A percentile compares a stretch with the other conserved stretches of the same genome.
These are phyloP conservation scores for Crucihimalaya himalaica DNA, from an alignment of 345 rosid species.

Conservation along the genomic window DNA sequence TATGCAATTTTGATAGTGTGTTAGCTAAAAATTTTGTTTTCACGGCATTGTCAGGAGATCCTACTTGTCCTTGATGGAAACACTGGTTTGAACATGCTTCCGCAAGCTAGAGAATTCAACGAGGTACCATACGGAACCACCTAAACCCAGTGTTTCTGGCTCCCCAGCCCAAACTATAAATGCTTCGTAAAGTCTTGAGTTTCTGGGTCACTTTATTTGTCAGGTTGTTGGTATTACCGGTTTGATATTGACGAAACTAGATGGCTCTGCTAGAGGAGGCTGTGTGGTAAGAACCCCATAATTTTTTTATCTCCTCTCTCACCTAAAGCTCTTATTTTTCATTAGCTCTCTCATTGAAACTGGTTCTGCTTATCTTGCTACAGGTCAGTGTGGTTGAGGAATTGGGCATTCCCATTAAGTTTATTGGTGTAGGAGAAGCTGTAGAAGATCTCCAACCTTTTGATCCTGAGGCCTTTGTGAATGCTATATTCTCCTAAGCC, in stretches of 20 bases:
- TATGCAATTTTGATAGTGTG: not conserved
- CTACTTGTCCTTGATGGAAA: constrained; percentile 94
- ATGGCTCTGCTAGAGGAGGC: constrained; percentile 97
- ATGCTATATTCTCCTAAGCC: constrained; percentile 78
- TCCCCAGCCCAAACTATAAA: not conserved
- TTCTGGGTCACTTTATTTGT: constrained; percentile 10
- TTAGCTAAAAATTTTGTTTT: constrained; percentile 2
- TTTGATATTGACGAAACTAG: constrained; percentile 88
- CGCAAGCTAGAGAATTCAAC: constrained; percentile 98
- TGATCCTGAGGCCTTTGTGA: constrained; percentile 80
- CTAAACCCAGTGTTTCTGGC: constrained; percentile 7
- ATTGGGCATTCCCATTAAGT: constrained; percentile 91
- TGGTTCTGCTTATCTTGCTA: constrained; percentile 28
- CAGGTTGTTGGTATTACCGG: constrained; percentile 96
- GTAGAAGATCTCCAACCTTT: constrained; percentile 94
- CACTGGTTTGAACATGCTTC: constrained; percentile 97
- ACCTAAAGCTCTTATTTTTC: not conserved
- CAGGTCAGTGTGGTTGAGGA: constrained; percentile 97
- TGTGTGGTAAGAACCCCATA: constrained; percentile 64
- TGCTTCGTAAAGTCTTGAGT: constrained; percentile 13
- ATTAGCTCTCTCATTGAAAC: not conserved
- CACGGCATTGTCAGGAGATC: constrained; percentile 62
- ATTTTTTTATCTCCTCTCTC: not conserved
- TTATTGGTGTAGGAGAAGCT: constrained; percentile 93
- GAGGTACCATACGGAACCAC: constrained; percentile 53